Base-by-base conservation (phyloP, 495 filamentous ascomycete genomes). In the Hypoxylon lienhwacheense region DNA sequence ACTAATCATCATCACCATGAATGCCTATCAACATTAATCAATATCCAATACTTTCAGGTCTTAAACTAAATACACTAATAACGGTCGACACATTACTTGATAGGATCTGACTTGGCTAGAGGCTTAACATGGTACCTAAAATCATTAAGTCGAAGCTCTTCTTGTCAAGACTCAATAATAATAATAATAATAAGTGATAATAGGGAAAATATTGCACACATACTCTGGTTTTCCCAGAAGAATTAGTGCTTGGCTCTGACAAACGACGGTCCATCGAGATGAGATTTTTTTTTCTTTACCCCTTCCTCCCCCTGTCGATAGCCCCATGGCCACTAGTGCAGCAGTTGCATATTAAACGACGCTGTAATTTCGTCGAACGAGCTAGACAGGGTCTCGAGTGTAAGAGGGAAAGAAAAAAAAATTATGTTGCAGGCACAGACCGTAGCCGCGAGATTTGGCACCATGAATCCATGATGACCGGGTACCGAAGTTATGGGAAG, bases 271-370 rank as follows among this genome's bases (percentile, higher is more conserved):
- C 55, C 49, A 48, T 45, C 41, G 37, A 59, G 43, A 53, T 21
- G 55, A 53, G 37, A 48, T 53, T 28, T 32, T 41, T 28, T 45
- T 41, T 32, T 47, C 50, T 31, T n/a, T n/a, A n/a, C 51, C 49
- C 19, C 29, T 51, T 35, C 21, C 7, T 5, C 14, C 47, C 58
- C 58, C 52, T 61, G 58, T 61, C 58, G 15, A 47, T 37, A 51
- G 46, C 47, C 47, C 58, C 52, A 61, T 55, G 52, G 46, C 58
- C 33, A 55, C 58, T 61, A 49, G 34, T 37, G 47, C 52, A 39
- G 40, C 47, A 41, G 47, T n/a, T 55, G 58, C 58, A 61, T 61
- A 61, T 61, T 63, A 63, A 63, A 63, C 59, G 59, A 63, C 59
- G 47, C 47, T 58, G 59, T 63, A 63, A 63, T 63, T 63, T 63